A percentile compares a stretch with the other conserved stretches of the same genome.
These are phyloP conservation scores for Sphaerostilbella broomeana DNA, from an alignment of 2,329 filamentous ascomycete genomes.

Conservation along the genomic window DNA sequence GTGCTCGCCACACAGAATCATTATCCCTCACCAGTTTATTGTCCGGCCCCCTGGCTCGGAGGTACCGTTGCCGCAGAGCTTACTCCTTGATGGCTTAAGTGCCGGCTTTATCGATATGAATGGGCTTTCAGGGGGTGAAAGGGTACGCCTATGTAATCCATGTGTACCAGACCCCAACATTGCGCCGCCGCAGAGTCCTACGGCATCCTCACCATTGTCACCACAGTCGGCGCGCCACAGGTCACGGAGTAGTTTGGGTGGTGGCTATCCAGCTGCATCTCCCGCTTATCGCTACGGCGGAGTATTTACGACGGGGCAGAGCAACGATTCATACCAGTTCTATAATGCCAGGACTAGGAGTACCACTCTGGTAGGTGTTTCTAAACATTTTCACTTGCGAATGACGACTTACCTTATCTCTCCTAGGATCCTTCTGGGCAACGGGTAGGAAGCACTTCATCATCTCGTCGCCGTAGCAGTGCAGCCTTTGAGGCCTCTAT, in stretches of 20 bases:
- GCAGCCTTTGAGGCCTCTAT: conserved; percentile 30
- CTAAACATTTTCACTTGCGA: conserved; percentile 1
- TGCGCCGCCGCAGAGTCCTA: conserved; percentile 44
- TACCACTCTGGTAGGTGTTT: conserved; percentile 41
- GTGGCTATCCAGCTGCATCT: conserved; percentile 23
- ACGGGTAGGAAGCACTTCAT: conserved; percentile 16
- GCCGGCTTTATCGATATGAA: conserved; percentile 37
- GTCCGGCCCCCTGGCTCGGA: conserved; percentile 62
- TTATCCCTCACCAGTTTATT: conserved; percentile 88
- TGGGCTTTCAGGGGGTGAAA: conserved; percentile 47
- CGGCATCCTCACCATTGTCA: conserved; percentile 26
- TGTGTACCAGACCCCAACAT: conserved; percentile 58
- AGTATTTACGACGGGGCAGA: conserved; percentile 29
- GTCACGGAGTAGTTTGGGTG: conserved; percentile 39
- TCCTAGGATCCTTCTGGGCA: conserved; percentile 17
- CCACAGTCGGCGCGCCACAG: conserved; percentile 36
- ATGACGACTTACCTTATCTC: background rate
- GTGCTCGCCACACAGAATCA: conserved; percentile 92
- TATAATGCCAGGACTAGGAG: conserved; percentile 35
- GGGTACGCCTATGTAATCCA: conserved; percentile 55
- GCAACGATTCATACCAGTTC: conserved; percentile 30
- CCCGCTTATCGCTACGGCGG: conserved; percentile 29
- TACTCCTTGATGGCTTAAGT: conserved; percentile 34
- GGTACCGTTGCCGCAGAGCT: conserved; percentile 28
- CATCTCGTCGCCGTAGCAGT: conserved; percentile 24